These are phyloP conservation scores for Sclerotinia borealis DNA, from an alignment of 2,329 filamentous ascomycete species.

Conservation along the genomic window DNA sequence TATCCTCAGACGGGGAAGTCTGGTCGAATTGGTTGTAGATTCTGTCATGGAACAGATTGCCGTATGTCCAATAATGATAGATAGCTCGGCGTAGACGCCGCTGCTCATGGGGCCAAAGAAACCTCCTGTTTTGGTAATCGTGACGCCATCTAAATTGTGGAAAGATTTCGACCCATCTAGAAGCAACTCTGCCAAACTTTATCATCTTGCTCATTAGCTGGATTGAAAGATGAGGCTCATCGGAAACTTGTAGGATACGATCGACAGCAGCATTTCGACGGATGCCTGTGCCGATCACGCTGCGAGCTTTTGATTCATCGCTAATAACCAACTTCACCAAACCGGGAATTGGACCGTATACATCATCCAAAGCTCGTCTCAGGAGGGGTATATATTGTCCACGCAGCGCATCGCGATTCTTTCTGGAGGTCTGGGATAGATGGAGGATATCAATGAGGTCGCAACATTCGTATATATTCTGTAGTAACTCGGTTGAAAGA, in stretches of 20 bases:
- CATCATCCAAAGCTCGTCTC: constrained; percentile 25
- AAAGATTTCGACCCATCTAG: constrained; percentile 30
- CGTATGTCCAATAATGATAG: constrained; percentile 32
- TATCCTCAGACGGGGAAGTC: constrained; percentile 21
- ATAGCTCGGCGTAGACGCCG: constrained; percentile 27
- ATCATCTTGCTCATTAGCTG: constrained; percentile 31
- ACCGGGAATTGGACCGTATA: constrained; percentile 27
- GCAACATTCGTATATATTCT: constrained; percentile 29
- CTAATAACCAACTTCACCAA: constrained; percentile 27
- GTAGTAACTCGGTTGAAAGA: constrained; percentile 31
- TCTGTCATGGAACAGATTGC: constrained; percentile 29
- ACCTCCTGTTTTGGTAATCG: constrained; percentile 27
- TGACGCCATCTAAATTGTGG: constrained; percentile 30
- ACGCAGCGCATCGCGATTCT: constrained; percentile 25
- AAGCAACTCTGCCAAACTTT: constrained; percentile 27
- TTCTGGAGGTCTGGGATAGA: constrained; percentile 27
- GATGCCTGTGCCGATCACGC: constrained; percentile 28
- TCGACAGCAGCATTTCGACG: constrained; percentile 25
- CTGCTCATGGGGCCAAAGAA: constrained; percentile 26
- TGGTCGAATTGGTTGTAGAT: constrained; percentile 26
- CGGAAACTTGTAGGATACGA: constrained; percentile 21
- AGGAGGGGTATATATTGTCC: constrained; percentile 26
- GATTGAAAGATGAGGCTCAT: constrained; percentile 23
- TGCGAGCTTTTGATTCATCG: constrained; percentile 26
- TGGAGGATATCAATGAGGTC: constrained; percentile 28